These are phyloP conservation scores for Trypanosoma brucei DNA, from an alignment of 208 protist species.

Conservation along the genomic window DNA sequence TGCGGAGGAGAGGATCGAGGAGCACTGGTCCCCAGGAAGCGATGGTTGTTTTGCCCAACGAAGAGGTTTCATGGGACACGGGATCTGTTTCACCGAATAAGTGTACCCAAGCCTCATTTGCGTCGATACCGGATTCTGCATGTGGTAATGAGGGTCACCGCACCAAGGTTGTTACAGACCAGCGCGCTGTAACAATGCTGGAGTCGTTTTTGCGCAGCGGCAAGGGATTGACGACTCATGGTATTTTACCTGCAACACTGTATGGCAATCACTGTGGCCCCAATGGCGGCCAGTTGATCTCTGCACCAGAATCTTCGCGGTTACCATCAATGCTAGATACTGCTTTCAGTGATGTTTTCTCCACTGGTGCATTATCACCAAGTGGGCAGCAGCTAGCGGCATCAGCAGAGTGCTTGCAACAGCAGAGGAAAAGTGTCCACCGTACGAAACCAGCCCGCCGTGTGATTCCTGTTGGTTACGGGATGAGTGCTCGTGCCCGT, in stretches of 20 bases:
- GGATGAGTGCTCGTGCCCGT: slow-evolving; percentile 44
- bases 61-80: slow-evolving; percentile 3
- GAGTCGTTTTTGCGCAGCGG: neutral
- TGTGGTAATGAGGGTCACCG: neutral
- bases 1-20: neutral
- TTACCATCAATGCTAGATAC: neutral
- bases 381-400: neutral
- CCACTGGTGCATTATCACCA: neutral
- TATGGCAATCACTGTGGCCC: neutral
- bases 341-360: neutral
- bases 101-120: neutral
- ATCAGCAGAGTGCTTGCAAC: neutral
- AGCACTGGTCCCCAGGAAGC: neutral
- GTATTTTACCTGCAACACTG: neutral
- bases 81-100: neutral
- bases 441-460: neutral
- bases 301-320: too few relatives aligned
- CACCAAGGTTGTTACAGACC: neutral
- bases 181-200: neutral
- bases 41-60: neutral
- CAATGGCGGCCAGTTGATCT: neutral
- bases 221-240: neutral
- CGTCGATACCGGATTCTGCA: neutral
- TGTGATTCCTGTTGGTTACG: slow-evolving; percentile 31
- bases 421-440: too few relatives aligned